Evolutionary conservation across 768 basidiomycete genomes (phyloP), one percentile per base, ranked within the genome.

Genomic region (Ephemerocybe angulata): DNA sequence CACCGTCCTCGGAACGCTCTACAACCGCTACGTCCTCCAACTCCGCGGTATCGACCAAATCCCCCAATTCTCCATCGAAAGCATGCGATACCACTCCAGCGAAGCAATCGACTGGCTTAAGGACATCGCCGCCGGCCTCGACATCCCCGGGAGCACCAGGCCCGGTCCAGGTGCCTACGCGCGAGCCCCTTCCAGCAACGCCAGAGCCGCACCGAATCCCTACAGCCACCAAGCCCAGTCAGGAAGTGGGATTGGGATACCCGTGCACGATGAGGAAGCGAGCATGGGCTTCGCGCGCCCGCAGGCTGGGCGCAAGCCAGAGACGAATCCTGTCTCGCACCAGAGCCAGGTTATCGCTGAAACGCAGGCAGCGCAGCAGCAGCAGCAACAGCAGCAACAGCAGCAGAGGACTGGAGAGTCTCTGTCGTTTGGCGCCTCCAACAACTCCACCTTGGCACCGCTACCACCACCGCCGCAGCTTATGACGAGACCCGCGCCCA

Each of bases 1-100:
- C 72, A 73, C 90, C 43, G 72, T 86, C 58, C 72, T 83, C 37
- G 85, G 87, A 33, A 85, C 83, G 12, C 65, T 90, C 11, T 93
- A 93, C 72, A 91, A 90, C 65, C 85, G 85, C 56, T 88, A 80
- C 64, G 84, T 87, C 48, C 84, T 93, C 10, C 77, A 80, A 54
- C 81, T 85, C 25, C 79, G 81, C 17, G 90, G 92, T 1, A 73
- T 82, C 52, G 86, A 90, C 60, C 85, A 87, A 63, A 74, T 93
- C 31, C 90, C 90, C 12, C 81, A 80, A 55, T 83, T 86, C 62
- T 76, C 79, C 8, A 41, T 79, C n/a, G 73, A 78, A 48, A 71
- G 76, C 60, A 76, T 79, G 76, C 69, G 67, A 57, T 81, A 82
- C 57, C 79, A 81, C 60, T 69, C 65, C 10, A 56, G 58, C 19